These are phyloP conservation scores for Sphaceloma murrayae DNA, from an alignment of 2,329 filamentous ascomycete genomes.

Conservation along the genomic window DNA sequence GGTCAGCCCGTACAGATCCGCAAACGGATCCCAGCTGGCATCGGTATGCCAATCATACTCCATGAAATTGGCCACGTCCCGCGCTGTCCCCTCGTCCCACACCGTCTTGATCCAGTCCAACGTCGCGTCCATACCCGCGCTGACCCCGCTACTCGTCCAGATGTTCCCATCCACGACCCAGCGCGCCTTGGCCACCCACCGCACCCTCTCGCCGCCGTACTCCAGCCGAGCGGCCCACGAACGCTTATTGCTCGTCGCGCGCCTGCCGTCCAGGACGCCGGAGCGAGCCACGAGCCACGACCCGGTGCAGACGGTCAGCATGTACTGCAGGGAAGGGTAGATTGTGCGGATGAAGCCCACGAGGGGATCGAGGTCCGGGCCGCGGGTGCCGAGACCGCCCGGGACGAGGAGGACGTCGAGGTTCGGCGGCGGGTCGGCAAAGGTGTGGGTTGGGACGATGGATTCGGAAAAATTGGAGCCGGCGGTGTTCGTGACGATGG, in stretches of 20 bases:
- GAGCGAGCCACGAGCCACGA: constrained; percentile 48
- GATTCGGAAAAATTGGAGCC: constrained; percentile 9
- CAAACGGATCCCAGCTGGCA: constrained; percentile 6
- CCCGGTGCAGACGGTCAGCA: constrained; percentile 60
- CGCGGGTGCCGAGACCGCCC: constrained; percentile 44
- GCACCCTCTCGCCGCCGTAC: constrained; percentile 40
- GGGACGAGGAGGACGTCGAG: constrained; percentile 59
- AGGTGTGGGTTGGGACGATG: constrained; percentile 45
- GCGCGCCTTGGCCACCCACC: constrained; percentile 53
- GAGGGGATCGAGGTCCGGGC: background rate
- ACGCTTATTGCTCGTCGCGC: constrained; percentile 58
- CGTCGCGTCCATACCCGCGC: constrained; percentile 53
- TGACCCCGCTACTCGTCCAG: constrained; percentile 56
- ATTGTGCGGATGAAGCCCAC: constrained; percentile 3
- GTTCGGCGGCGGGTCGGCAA: constrained; percentile 35
- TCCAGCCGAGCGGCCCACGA: constrained; percentile 43
- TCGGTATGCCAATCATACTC: constrained; percentile 14
- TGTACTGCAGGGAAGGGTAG: constrained; percentile 31
- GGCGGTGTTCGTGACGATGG: background rate
- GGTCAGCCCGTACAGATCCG: constrained; percentile 6
- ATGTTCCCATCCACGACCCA: constrained; percentile 58
- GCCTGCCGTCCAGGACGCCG: constrained; percentile 50
- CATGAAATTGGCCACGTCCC: constrained; percentile 1
- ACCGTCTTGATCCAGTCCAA: constrained; percentile 40
- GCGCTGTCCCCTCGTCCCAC: background rate